Percentiles rank a stretch among this genome's conserved stretches.
These are phyloP conservation scores for Sclerotinia minor DNA, from an alignment of 2,329 filamentous ascomycete genomes.

Conservation along the genomic window DNA sequence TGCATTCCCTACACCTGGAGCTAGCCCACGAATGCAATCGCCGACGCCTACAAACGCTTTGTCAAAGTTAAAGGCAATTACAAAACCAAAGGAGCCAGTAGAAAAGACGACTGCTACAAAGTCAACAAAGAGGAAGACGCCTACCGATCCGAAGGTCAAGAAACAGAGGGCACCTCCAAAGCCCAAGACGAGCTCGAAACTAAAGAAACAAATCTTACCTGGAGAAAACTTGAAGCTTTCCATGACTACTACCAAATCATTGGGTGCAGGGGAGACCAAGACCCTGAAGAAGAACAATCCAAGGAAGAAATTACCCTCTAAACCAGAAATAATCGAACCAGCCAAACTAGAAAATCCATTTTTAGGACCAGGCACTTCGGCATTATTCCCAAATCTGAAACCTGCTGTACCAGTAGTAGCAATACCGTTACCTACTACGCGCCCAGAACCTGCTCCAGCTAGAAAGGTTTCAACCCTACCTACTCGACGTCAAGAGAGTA, in stretches of 20 bases:
- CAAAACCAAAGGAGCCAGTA: background rate
- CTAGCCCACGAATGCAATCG: constrained; percentile 54
- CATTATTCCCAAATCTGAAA: constrained; percentile 32
- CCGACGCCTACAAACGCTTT: constrained; percentile 30
- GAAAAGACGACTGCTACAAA: constrained; percentile 5
- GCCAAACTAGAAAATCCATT: constrained; percentile 22
- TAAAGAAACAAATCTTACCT: constrained; percentile 54
- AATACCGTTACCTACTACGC: constrained; percentile 13
- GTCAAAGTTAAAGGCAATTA: constrained; percentile 21
- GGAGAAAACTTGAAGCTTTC: constrained; percentile 31
- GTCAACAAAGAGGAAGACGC: constrained; percentile 14
- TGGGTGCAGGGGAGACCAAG: constrained; percentile 2
- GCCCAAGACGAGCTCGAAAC: constrained; percentile 38
- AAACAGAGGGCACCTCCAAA: constrained; percentile 18
- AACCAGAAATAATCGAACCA: constrained; percentile 22
- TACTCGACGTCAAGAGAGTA: background rate
- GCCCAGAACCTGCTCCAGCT: constrained; percentile 19
- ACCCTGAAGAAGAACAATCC: constrained; percentile 32
- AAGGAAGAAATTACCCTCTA: constrained; percentile 36
- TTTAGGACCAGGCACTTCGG: constrained; percentile 1
- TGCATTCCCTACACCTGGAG: constrained; percentile 57
- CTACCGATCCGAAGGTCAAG: constrained; percentile 14
- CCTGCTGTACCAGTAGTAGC: constrained; percentile 17
- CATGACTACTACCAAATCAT: constrained; percentile 23
- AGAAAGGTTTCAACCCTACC: background rate